These are phyloP conservation scores for Spathaspora boniae DNA, from an alignment of 805 yeast genomes.

Conservation along the genomic window DNA sequence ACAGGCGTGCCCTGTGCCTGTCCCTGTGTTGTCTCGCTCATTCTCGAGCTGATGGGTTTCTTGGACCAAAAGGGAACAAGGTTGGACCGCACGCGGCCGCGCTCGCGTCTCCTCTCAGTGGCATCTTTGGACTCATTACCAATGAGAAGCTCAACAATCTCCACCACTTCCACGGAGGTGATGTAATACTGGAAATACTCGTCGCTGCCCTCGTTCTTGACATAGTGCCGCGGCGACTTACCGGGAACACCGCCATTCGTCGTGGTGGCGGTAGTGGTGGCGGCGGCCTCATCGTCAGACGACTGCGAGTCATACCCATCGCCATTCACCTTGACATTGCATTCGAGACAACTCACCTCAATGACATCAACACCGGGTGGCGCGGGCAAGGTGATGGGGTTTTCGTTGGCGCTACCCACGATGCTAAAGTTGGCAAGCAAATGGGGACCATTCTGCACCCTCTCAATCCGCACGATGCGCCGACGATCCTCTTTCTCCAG, in stretches of 20 bases:
- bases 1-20: no score
- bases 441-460: slow-evolving; percentile 46
- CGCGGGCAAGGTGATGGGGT: slow-evolving; percentile 37
- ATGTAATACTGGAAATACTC: slow-evolving; percentile 44
- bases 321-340: slow-evolving; percentile 26
- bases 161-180: slow-evolving; percentile 65
- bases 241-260: neutral
- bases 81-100: slow-evolving; percentile 66
- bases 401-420: slow-evolving; percentile 48
- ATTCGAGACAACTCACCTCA: slow-evolving; percentile 59
- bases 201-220: slow-evolving; percentile 19
- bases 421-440: slow-evolving; percentile 49
- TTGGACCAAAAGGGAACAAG: slow-evolving; percentile 66
- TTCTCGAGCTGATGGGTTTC: slow-evolving; percentile 50
- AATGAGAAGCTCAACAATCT: slow-evolving; percentile 58
- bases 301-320: slow-evolving; percentile 24
- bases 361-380: slow-evolving; percentile 47
- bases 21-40: slow-evolving; percentile 27
- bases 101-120: slow-evolving; percentile 53
- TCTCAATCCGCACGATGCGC: slow-evolving; percentile 56
- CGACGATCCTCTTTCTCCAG: slow-evolving; percentile 48
- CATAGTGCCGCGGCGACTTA: slow-evolving; percentile 12
- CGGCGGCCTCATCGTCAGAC: slow-evolving; percentile 23
- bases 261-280: slow-evolving; percentile 11
- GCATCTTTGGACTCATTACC: slow-evolving; percentile 46